phyloP scores from a whole-genome alignment of 768 basidiomycete species.

The Pisolithus marmoratus region DNA sequence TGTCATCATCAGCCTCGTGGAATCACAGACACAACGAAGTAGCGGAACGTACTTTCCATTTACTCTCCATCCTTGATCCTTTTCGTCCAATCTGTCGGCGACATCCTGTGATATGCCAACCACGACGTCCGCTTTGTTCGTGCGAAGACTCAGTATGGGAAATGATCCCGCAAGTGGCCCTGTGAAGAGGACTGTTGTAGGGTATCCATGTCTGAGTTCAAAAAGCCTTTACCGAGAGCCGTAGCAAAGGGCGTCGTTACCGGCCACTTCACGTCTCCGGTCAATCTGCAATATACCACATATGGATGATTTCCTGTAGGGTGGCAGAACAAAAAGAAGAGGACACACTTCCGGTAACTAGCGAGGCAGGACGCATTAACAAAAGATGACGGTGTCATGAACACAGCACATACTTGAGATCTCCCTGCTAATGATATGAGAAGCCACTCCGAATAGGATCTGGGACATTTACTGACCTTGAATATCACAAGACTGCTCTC shows the following conservation, averaged over 20 bases:
- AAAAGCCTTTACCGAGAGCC: constrained; percentile 53
- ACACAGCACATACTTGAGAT: constrained; percentile 68
- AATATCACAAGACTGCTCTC: constrained; percentile 71
- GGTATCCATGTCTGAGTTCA: not conserved
- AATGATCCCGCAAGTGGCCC: constrained; percentile 78
- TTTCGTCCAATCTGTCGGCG: constrained; percentile 61
- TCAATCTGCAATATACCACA: constrained; percentile 49
- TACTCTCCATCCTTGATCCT: constrained; percentile 68
- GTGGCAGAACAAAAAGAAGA: constrained; percentile 19
- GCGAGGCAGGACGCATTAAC: constrained; percentile 1
- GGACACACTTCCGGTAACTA: constrained; percentile 73
- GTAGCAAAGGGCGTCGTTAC: constrained; percentile 65
- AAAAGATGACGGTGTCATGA: not conserved
- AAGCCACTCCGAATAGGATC: not conserved
- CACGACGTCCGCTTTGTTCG: constrained; percentile 93
- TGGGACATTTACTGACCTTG: constrained; percentile 45
- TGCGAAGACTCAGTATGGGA: constrained; percentile 79
- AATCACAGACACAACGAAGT: not conserved
- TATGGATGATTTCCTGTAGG: constrained; percentile 1
- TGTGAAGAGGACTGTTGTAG: constrained; percentile 15
- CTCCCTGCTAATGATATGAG: constrained; percentile 47
- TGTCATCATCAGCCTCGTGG: not conserved
- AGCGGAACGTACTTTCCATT: constrained; percentile 60
- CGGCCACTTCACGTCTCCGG: constrained; percentile 87
- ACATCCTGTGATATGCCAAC: constrained; percentile 68